phyloP scores from a whole-genome alignment of 192 early-diverging fungal species.

The Radiomyces spectabilis region DNA sequence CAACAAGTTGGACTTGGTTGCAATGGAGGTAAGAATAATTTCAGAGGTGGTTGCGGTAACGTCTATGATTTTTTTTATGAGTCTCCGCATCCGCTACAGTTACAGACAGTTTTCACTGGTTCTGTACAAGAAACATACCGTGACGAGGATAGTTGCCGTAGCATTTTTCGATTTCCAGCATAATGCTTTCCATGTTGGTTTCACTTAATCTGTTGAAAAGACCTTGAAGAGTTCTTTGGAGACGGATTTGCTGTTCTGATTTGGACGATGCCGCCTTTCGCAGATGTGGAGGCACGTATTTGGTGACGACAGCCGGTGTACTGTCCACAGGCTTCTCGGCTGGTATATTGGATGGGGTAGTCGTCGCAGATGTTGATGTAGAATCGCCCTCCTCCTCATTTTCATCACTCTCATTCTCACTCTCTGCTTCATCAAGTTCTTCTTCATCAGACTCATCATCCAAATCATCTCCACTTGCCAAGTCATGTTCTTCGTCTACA shows the following conservation, averaged over 20 bases:
- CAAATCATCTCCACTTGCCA: constrained; percentile 11
- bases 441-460: constrained; percentile 11
- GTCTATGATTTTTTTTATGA: constrained; percentile 51
- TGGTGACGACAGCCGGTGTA: constrained; percentile 27
- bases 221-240: constrained; percentile 81
- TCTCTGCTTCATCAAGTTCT: constrained; percentile 21
- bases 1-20: constrained; percentile 77
- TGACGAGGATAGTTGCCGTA: constrained; percentile 50
- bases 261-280: constrained; percentile 49
- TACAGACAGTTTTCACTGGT: too few relatives aligned
- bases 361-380: background rate
- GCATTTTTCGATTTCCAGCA: constrained; percentile 69
- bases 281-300: constrained; percentile 90
- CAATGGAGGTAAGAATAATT: constrained; percentile 68
- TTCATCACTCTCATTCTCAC: constrained; percentile 18
- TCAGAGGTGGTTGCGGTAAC: constrained; percentile 82
- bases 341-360: too few relatives aligned
- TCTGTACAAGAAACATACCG: too few relatives aligned
- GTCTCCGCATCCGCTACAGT: too few relatives aligned
- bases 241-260: constrained; percentile 62
- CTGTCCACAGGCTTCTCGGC: background rate
- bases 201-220: constrained; percentile 87
- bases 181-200: constrained; percentile 85
- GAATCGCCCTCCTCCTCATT: background rate
- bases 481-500: constrained; percentile 12